Evolutionary conservation across 306 rosid genomes (phyloP).

Genomic region (Cucurbita argyrosperma): DNA sequence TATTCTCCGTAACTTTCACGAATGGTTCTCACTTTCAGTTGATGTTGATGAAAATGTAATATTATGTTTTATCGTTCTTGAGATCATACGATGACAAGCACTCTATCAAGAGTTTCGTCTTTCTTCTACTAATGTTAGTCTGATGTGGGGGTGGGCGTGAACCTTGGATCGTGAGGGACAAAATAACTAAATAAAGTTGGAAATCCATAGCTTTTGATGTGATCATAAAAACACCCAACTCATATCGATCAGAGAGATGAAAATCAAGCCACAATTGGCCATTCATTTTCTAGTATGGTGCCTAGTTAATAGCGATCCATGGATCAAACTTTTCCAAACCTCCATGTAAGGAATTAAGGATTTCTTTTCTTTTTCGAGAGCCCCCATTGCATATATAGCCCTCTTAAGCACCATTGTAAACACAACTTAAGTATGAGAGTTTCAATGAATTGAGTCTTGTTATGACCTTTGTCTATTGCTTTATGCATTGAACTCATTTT

Average conservation of each 20-base stretch:
- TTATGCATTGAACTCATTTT: background rate
- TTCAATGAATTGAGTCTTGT: background rate
- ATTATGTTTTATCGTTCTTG: background rate
- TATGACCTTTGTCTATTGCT: background rate
- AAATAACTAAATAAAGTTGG: background rate
- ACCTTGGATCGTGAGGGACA: background rate
- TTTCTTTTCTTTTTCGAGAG: background rate
- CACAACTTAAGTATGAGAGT: background rate
- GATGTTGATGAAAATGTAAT: background rate
- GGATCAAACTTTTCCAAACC: too few relatives aligned
- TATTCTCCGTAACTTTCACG: background rate
- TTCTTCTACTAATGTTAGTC: background rate
- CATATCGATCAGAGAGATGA: background rate
- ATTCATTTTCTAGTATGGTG: too few relatives aligned
- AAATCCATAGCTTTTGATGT: background rate
- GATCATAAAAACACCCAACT: background rate
- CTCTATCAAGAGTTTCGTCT: background rate
- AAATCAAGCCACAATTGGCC: background rate
- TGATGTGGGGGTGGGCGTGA: background rate
- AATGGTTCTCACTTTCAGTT: background rate
- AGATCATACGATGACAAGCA: background rate
- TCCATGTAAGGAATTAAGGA: background rate
- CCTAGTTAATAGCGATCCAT: too few relatives aligned
- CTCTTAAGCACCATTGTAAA: background rate
- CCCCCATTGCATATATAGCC: background rate